phyloP scores from a whole-genome alignment of 345 rosid genomes.

The Mangifera indica region DNA sequence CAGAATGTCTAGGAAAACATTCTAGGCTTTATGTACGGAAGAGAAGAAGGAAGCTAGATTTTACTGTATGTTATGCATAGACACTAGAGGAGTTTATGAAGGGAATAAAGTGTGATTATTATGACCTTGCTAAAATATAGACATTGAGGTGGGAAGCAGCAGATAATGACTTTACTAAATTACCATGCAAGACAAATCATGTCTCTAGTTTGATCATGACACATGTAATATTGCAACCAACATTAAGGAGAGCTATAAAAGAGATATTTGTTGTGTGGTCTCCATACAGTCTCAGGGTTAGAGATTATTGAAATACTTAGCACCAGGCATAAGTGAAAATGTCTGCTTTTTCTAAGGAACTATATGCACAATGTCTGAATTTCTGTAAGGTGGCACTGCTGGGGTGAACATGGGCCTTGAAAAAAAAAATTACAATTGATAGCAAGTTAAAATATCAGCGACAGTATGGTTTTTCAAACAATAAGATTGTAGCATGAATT shows the following conservation, averaged over 20 bases:
- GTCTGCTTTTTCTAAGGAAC: background rate
- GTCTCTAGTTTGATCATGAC: background rate
- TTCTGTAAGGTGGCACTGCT: background rate
- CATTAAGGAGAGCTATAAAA: background rate
- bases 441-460: background rate
- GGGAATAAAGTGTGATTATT: background rate
- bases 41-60: background rate
- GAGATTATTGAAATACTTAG: background rate
- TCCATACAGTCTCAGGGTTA: background rate
- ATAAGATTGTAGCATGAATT: background rate
- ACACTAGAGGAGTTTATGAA: background rate
- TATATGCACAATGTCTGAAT: background rate
- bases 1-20: background rate
- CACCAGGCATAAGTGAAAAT: background rate
- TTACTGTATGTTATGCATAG: background rate
- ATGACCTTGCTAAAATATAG: background rate
- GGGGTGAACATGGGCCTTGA: background rate
- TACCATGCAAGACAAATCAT: background rate
- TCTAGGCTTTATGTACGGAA: background rate
- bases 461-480: background rate
- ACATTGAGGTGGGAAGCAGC: background rate
- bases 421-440: background rate
- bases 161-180: background rate
- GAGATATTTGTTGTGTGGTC: background rate
- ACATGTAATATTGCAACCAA: background rate